Evolutionary conservation across 176 grass and related monocot genomes (phyloP).

Genomic region (Pharus latifolius): DNA sequence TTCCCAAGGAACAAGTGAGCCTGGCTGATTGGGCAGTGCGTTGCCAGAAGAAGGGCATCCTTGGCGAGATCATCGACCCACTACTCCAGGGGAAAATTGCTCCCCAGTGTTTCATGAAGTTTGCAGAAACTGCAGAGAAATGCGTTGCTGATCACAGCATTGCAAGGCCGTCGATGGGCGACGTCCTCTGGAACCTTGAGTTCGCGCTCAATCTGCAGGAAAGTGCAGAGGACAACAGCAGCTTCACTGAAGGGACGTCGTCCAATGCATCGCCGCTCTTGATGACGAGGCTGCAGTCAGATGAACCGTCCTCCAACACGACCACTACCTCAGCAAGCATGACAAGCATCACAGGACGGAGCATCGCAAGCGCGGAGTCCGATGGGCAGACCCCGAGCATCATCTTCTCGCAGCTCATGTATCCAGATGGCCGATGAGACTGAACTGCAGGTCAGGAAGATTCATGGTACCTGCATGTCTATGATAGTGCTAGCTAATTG

Average conservation of each 20-base stretch:
- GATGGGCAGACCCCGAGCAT: slow-evolving; percentile 36
- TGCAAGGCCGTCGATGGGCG: slow-evolving; percentile 50
- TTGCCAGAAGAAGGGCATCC: slow-evolving; percentile 51
- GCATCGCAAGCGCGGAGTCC: slow-evolving; percentile 28
- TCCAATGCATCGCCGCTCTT: neutral
- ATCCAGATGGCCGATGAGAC: slow-evolving; percentile 49
- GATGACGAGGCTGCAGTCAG: neutral
- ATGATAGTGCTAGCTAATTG: neutral
- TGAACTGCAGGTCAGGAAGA: neutral
- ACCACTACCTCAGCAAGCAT: slow-evolving; percentile 32
- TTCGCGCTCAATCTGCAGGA: slow-evolving; percentile 70
- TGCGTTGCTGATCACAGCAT: slow-evolving; percentile 46
- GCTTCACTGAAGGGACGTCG: slow-evolving; percentile 11
- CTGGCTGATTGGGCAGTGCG: slow-evolving; percentile 66
- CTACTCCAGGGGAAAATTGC: slow-evolving; percentile 41
- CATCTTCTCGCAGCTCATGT: slow-evolving; percentile 68
- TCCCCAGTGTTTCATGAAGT: slow-evolving; percentile 49
- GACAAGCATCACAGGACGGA: slow-evolving; percentile 31
- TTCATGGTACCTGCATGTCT: neutral
- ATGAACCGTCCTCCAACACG: slow-evolving; percentile 21
- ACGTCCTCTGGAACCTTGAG: slow-evolving; percentile 72
- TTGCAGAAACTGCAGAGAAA: slow-evolving; percentile 48
- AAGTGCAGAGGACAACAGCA: slow-evolving; percentile 28
- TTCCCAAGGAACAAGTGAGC: slow-evolving; percentile 61
- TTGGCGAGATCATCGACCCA: slow-evolving; percentile 56